Conservation (phyloP, 2,329 filamentous ascomycete genomes). For the Aspergillus sp. region DNA sequence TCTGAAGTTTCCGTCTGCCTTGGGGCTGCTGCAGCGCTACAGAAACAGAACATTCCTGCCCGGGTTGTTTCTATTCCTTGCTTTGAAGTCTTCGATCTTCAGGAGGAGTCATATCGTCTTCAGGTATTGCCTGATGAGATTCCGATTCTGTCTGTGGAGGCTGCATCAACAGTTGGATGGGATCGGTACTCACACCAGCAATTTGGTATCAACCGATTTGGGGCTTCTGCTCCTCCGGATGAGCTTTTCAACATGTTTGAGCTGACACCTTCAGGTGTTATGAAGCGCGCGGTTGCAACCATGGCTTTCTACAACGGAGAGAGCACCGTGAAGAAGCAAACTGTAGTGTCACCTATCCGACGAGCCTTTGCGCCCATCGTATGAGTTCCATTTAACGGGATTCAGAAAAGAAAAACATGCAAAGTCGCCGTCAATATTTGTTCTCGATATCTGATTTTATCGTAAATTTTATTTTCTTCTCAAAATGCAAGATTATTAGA, state of each 20-base stretch:
- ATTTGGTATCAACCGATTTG: conserved; percentile 98
- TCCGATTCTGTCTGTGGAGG: conserved; percentile 89
- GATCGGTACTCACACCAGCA: conserved; percentile 99
- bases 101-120: conserved; percentile 92
- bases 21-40: conserved; percentile 86
- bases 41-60: conserved; percentile 81
- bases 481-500: no score
- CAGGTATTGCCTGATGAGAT: conserved; percentile 91
- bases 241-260: conserved; percentile 99
- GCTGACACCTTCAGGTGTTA: conserved; percentile 94
- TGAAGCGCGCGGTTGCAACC: conserved; percentile 89
- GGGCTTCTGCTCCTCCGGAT: conserved; percentile 95
- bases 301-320: conserved; percentile 94
- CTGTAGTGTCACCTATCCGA: no score
- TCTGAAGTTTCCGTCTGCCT: conserved; percentile 94
- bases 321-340: no score
- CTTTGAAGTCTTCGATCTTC: conserved; percentile 93
- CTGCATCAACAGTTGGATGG: conserved; percentile 97
- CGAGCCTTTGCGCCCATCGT: no score
- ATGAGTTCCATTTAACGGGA: no score
- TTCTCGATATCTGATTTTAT: no score
- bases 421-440: no score
- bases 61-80: conserved; percentile 95
- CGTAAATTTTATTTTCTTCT: no score
- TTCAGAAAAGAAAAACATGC: no score